A percentile compares a stretch with the other conserved stretches of the same genome.
Evolutionary conservation across 2,329 filamentous ascomycete species (phyloP).

Genomic region (Atkinsonella hypoxylon): DNA sequence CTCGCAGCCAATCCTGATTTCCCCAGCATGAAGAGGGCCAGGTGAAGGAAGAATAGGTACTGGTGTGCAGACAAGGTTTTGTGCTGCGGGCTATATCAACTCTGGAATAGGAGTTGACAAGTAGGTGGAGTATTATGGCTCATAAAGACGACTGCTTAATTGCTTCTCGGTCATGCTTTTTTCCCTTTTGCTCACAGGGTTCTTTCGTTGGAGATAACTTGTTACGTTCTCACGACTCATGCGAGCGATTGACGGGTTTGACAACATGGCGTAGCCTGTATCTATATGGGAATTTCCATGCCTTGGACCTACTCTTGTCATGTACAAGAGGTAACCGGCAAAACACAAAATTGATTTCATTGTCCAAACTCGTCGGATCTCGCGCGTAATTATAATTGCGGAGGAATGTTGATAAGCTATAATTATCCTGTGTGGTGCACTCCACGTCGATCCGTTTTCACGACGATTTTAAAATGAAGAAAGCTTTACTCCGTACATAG

Average conservation of each 20-base stretch:
- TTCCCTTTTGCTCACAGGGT: neutral
- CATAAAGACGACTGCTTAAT: neutral
- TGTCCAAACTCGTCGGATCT: neutral
- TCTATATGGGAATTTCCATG: conserved; percentile 5
- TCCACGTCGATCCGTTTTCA: too few species aligned
- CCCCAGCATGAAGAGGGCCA: neutral
- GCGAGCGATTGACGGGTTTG: neutral
- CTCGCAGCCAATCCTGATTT: conserved; percentile 41
- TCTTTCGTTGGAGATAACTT: neutral
- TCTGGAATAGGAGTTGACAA: neutral
- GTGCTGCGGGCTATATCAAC: neutral
- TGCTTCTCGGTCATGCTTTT: conserved; percentile 2
- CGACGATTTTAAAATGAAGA: too few species aligned
- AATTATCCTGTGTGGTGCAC: too few species aligned
- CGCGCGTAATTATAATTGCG: neutral
- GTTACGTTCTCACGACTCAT: neutral
- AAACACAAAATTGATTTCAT: conserved; percentile 2
- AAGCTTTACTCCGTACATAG: too few species aligned
- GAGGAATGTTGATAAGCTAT: neutral
- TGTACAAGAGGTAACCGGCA: conserved; percentile 4
- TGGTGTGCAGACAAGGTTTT: too few species aligned
- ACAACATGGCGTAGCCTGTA: conserved; percentile 3
- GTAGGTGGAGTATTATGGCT: neutral
- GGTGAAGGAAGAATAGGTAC: neutral
- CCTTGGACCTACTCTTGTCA: conserved; percentile 4